phyloP scores from a whole-genome alignment of 805 yeast genomes.

The Starmerella asiatica region DNA sequence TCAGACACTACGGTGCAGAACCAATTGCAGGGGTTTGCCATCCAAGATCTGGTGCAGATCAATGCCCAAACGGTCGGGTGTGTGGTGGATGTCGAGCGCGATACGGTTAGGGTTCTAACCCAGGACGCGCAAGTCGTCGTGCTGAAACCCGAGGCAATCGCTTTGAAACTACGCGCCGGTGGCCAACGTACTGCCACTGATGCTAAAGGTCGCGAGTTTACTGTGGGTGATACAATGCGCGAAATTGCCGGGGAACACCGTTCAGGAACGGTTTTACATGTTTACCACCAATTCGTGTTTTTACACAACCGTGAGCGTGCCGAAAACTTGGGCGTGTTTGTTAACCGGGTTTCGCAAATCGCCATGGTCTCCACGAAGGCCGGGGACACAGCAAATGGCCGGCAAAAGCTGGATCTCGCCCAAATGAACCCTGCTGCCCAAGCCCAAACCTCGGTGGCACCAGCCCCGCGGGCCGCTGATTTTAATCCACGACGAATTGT shows the following conservation, averaged over 20 bases:
- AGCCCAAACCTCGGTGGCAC: slow-evolving; percentile 42
- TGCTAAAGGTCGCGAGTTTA: slow-evolving; percentile 66
- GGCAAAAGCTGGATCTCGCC: slow-evolving; percentile 54
- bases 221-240: slow-evolving; percentile 84
- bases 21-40: slow-evolving; percentile 61
- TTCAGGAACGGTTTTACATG: slow-evolving; percentile 78
- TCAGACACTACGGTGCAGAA: slow-evolving; percentile 73
- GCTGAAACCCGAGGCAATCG: slow-evolving; percentile 68
- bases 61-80: slow-evolving; percentile 81
- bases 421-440: slow-evolving; percentile 64
- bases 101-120: slow-evolving; percentile 62
- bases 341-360: slow-evolving; percentile 58
- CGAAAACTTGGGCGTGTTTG: slow-evolving; percentile 88
- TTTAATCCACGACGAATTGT: slow-evolving; percentile 34
- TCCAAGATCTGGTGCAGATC: slow-evolving; percentile 80
- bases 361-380: slow-evolving; percentile 78
- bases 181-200: slow-evolving; percentile 79
- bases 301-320: slow-evolving; percentile 62
- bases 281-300: slow-evolving; percentile 67
- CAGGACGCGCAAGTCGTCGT: slow-evolving; percentile 66
- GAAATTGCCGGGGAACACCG: slow-evolving; percentile 73
- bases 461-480: slow-evolving; percentile 15
- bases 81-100: slow-evolving; percentile 79
- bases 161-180: slow-evolving; percentile 44
- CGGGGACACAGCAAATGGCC: too few species aligned